Conservation (phyloP, 164 flowering plant species). For the Taxillus chinensis region DNA sequence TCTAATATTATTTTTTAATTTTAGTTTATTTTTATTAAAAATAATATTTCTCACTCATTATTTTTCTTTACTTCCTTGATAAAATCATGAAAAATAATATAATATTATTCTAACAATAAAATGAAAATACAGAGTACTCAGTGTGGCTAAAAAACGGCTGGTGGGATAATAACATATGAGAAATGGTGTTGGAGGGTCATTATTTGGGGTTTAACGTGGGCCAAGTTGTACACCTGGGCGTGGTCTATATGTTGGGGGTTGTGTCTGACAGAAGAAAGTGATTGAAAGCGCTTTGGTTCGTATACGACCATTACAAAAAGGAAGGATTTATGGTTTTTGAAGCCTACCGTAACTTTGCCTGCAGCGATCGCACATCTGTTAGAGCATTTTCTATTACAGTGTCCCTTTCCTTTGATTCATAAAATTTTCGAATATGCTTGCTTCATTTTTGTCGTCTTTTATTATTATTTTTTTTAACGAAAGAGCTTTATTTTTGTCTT, state of each 20-base stretch:
- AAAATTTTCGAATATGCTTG: conserved; percentile 20
- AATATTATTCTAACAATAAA: too few relatives aligned
- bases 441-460: not conserved
- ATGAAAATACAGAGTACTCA: too few relatives aligned
- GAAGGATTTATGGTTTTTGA: too few relatives aligned
- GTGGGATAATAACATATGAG: not conserved
- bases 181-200: conserved; percentile 14
- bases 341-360: too few relatives aligned
- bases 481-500: too few relatives aligned
- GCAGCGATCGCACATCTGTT: conserved; percentile 4
- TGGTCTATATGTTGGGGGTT: conserved; percentile 47
- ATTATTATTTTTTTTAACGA: not conserved
- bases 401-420: conserved; percentile 35
- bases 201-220: conserved; percentile 21
- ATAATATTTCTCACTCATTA: too few relatives aligned
- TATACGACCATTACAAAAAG: not conserved
- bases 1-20: too few relatives aligned
- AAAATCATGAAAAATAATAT: too few relatives aligned
- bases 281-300: conserved; percentile 22
- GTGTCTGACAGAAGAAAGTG: conserved; percentile 28
- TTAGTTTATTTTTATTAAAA: too few relatives aligned
- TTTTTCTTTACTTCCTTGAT: too few relatives aligned
- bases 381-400: conserved; percentile 15
- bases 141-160: not conserved
- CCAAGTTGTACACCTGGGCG: conserved; percentile 14